Evolutionary conservation across 2,329 filamentous ascomycete genomes (phyloP), one percentile per base, ranked within the genome.

Genomic region (Hymenoscyphus salicellus): DNA sequence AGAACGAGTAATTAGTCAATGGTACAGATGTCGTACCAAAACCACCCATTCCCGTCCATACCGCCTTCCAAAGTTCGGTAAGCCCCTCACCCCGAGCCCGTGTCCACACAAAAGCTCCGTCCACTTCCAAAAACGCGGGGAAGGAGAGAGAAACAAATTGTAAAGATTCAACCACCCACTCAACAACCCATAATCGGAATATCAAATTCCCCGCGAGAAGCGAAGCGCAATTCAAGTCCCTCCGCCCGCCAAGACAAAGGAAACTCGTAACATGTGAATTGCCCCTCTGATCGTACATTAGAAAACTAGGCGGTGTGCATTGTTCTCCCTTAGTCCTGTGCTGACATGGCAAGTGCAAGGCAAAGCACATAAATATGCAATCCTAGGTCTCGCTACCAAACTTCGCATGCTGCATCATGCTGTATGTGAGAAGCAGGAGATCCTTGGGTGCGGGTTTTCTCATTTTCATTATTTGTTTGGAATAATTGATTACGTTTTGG

Each of bases 321-420:
- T 52, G 46, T 26, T 52, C 46, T 52, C 46, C 46, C 46, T 52
- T 14, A 26, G 20, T 26, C 46, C 46, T 26, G 46, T 52, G 46
- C 57, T 23, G n/a, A 33, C 30, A 58, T 16, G 14, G 23, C 32
- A 20, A 38, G 33, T 14, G 32, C 33, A 38, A 26, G 33, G 57
- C 57, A 38, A 23, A 4, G 56, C 30, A 33, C 56, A 38, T 28
- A n/a, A 33, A 41, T 41, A 26, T 26, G 23, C 20, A 41, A 36
- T 20, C 20, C 36, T 26, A n/a, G n/a, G 11, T 58, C 57, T 58
- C 57, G 57, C 33, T 58, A 58, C 57, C 57, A 41, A 26, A 38
- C 30, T 58, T 41, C 10, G 20, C 28, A 30, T 57, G 55, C 55
- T 57, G 28, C 55, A 56, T 28, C 23, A 55, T 55, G 52, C 41